These are phyloP conservation scores for Monosporozyma servazzii DNA, from an alignment of 805 yeast species.

Conservation along the genomic window DNA sequence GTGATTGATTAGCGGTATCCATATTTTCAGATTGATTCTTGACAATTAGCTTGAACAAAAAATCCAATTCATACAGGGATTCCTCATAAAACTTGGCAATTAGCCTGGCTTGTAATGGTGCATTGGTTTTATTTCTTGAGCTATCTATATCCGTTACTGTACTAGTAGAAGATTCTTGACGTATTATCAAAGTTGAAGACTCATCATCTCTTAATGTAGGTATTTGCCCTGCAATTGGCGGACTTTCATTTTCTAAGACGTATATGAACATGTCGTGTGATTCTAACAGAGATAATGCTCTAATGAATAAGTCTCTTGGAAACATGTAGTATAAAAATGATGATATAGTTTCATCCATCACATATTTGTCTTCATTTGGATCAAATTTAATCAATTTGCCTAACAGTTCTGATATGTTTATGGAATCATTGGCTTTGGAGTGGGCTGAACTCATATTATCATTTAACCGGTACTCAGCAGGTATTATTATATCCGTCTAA, in stretches of 20 bases:
- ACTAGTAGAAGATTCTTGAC: neutral
- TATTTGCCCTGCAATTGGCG: neutral
- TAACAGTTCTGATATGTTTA: neutral
- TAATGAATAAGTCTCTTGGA: conserved; percentile 26
- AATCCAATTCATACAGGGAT: conserved; percentile 6
- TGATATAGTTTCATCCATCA: conserved; percentile 23
- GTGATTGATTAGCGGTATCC: neutral
- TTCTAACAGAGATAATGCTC: conserved; percentile 29
- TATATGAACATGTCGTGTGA: conserved; percentile 29
- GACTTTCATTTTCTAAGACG: conserved; percentile 8
- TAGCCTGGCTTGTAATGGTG: neutral
- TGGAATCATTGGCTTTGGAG: neutral
- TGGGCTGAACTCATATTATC: neutral
- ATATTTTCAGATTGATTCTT: conserved; percentile 3
- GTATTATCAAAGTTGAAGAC: neutral
- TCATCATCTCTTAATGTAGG: neutral
- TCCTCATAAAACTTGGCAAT: conserved; percentile 7
- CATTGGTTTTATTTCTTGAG: neutral
- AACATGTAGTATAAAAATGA: conserved; percentile 27
- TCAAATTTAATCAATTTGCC: neutral
- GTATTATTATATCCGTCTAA: neutral
- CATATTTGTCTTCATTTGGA: conserved; percentile 8
- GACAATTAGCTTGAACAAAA: conserved; percentile 18
- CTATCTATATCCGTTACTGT: neutral
- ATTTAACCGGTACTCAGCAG: neutral